A percentile compares a stretch with the other conserved stretches of the same genome.
Conservation (phyloP, 768 basidiomycete genomes). For the Exsudoporus frostii region DNA sequence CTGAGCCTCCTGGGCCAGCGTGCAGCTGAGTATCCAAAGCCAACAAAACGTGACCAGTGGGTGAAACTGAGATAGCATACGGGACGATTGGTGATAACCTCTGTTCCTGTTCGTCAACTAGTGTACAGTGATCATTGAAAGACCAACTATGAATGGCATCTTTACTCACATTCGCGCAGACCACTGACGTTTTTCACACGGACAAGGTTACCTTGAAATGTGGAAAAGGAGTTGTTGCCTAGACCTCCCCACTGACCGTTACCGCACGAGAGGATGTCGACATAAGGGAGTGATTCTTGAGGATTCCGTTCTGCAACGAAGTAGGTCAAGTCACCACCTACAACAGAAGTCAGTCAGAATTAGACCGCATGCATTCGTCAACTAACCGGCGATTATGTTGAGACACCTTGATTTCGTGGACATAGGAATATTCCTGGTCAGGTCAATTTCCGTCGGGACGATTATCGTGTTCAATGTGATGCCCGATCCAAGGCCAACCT, state of each 20-base stretch:
- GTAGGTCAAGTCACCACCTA: conserved; percentile 74
- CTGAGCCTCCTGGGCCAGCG: conserved; percentile 46
- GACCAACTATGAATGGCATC: neutral
- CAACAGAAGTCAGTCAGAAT: neutral
- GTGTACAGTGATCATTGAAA: conserved; percentile 6
- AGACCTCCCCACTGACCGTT: conserved; percentile 83
- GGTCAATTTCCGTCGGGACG: conserved; percentile 82
- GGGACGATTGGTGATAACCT: conserved; percentile 64
- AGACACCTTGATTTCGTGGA: conserved; percentile 58
- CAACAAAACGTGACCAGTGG: conserved; percentile 72
- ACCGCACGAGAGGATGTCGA: conserved; percentile 72
- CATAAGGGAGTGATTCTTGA: conserved; percentile 32
- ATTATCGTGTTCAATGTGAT: conserved; percentile 64
- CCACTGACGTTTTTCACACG: conserved; percentile 81
- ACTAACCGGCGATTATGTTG: conserved; percentile 60
- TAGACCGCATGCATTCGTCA: neutral
- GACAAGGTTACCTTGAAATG: conserved; percentile 64
- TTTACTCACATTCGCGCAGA: conserved; percentile 72
- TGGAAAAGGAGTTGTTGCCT: conserved; percentile 61
- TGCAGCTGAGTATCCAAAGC: conserved; percentile 60
- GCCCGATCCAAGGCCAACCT: conserved; percentile 73
- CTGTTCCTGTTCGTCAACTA: conserved; percentile 64
- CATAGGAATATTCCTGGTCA: conserved; percentile 54
- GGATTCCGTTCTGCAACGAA: conserved; percentile 65
- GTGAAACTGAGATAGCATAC: conserved; percentile 61